phyloP scores from a whole-genome alignment of 2,329 filamentous ascomycete genomes.

The Calonectria pseudoreteaudii region DNA sequence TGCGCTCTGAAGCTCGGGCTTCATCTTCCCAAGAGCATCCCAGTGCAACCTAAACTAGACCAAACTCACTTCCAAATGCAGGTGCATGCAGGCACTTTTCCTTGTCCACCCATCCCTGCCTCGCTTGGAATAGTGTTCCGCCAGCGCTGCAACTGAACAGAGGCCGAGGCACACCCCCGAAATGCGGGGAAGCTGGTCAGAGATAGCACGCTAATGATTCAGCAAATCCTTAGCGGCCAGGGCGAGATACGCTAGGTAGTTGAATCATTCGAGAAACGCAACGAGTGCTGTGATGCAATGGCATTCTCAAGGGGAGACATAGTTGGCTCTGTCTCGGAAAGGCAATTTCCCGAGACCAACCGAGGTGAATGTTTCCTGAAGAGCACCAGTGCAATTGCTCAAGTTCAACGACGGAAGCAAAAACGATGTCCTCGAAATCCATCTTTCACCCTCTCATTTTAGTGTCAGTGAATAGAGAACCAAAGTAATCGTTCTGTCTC shows the following conservation, averaged over 20 bases:
- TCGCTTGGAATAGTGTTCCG: slow-evolving; percentile 7
- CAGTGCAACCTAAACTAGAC: not conserved
- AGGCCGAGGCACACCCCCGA: slow-evolving; percentile 19
- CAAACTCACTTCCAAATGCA: not conserved
- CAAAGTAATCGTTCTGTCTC: not conserved
- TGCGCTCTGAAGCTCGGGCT: not conserved
- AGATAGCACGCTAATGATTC: slow-evolving; percentile 18
- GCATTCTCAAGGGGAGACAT: not conserved
- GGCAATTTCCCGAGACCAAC: slow-evolving; percentile 14
- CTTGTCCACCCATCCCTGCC: not conserved
- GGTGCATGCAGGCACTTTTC: not conserved
- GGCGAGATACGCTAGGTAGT: not conserved
- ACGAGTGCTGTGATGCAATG: not conserved
- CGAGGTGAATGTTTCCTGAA: slow-evolving; percentile 12
- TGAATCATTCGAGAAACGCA: not conserved
- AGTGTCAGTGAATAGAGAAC: not conserved
- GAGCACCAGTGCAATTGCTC: not conserved
- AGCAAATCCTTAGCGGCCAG: slow-evolving; percentile 3
- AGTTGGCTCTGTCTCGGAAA: not conserved
- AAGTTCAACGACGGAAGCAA: not conserved
- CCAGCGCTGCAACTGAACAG: not conserved
- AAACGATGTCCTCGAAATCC: not conserved
- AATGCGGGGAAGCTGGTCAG: slow-evolving; percentile 24
- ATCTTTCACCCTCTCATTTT: not conserved
- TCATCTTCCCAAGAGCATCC: not conserved